Base-by-base conservation (phyloP, 78 protist genomes). In the Tieghemostelium lacteum region DNA sequence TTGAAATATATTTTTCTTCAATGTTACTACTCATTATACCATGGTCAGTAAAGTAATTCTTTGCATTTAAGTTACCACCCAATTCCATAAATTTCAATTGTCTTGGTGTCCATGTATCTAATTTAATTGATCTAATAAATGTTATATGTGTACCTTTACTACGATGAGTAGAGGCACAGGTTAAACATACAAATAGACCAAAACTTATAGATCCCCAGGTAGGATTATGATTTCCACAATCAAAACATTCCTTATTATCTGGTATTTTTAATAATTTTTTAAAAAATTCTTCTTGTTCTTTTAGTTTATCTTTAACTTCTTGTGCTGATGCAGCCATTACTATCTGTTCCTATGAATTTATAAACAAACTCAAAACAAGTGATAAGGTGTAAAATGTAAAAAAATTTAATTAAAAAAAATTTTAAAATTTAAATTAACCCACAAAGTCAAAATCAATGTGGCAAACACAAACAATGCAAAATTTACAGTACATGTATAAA, bases 111-210 rank as follows among this genome's bases (percentile, higher is more conserved):
- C 95, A 92, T 40, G 19, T 50, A 70, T 92, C 95, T 14, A 62
- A 28, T 64, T 45, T 26, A 34, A 54, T 77, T 17, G 93, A 88
- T 70, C 93, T 75, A 63, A 75, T 85, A 71, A 88, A 88, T 28
- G 72, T 55, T 16, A 77, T 92, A 75, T 96, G 98, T 49, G 92
- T 93, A 19, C 98, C 98, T n/a, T 95, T 76, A 28, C 75, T 69
- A 7, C 98, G 54, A 86, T 96, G 96, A 40, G 24, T 33, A 24
- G 96, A 95, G 2, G 97, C 63, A 78, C 98, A 97, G 31, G 93
- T 95, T 26, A 88, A 49, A 73, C 98, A 97, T 58, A 97, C 73
- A 52, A 94, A 91, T 29, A 95, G 71, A 34, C 97, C 98, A 65
- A 61, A 94, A 10, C 92, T 92, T 20, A 94, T 78, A 1, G 95